These are phyloP conservation scores for Colletotrichum nymphaeae DNA, from an alignment of 2,329 filamentous ascomycete species.

Conservation along the genomic window DNA sequence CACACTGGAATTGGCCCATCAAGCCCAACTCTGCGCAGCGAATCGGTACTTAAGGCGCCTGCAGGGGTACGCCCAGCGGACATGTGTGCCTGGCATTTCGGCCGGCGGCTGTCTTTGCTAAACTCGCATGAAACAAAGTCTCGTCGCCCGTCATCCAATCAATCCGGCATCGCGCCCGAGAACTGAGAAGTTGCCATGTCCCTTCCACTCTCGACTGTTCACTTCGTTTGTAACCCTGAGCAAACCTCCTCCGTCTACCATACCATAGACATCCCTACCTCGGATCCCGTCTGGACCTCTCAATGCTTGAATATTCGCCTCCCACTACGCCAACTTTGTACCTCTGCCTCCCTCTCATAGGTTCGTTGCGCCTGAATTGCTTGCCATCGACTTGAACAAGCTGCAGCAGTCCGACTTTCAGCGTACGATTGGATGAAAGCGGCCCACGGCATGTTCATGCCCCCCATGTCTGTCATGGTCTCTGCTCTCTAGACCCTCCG, in stretches of 20 bases:
- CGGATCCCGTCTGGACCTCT: neutral
- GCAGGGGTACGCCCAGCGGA: slow-evolving; percentile 26
- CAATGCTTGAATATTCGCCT: slow-evolving; percentile 2
- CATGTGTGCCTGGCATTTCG: slow-evolving; percentile 24
- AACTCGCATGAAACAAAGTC: slow-evolving; percentile 32
- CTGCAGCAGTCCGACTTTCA: slow-evolving; percentile 6
- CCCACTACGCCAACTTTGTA: neutral
- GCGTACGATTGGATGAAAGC: slow-evolving; percentile 30
- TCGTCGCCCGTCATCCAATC: slow-evolving; percentile 30
- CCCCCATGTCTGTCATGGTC: slow-evolving; percentile 3
- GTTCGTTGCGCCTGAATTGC: neutral
- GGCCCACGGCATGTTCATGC: slow-evolving; percentile 29
- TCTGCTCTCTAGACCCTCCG: slow-evolving; percentile 7
- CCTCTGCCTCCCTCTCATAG: slow-evolving; percentile 6
- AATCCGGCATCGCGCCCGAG: slow-evolving; percentile 9
- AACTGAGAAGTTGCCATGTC: slow-evolving; percentile 31
- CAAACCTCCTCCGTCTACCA: neutral
- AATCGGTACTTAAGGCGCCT: slow-evolving; percentile 27
- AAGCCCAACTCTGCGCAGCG: slow-evolving; percentile 1
- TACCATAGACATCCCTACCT: neutral
- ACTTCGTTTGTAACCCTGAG: slow-evolving; percentile 12
- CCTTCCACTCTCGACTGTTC: slow-evolving; percentile 17
- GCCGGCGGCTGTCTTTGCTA: slow-evolving; percentile 33
- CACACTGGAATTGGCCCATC: slow-evolving; percentile 17
- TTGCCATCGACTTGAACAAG: slow-evolving; percentile 6